These are phyloP conservation scores for Botryotinia calthae DNA, from an alignment of 2,329 filamentous ascomycete species.

Conservation along the genomic window DNA sequence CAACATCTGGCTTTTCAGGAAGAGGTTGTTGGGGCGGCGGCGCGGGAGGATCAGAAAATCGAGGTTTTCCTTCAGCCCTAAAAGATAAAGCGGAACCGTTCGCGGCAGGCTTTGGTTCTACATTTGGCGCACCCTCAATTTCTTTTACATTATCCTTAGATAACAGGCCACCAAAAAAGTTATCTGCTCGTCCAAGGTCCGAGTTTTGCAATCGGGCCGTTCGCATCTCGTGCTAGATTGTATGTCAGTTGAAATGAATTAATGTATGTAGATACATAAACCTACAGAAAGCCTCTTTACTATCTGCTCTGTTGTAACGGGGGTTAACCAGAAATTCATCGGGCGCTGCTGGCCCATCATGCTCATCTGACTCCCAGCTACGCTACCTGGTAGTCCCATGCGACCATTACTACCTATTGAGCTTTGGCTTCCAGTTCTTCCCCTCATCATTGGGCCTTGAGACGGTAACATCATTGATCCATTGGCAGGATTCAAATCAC, in stretches of 20 bases:
- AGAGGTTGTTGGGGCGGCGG: conserved; percentile 90
- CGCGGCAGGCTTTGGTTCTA: conserved; percentile 50
- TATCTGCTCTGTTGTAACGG: conserved; percentile 90
- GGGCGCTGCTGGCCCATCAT: conserved; percentile 68
- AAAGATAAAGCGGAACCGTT: conserved; percentile 47
- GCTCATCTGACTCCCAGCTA: conserved; percentile 52
- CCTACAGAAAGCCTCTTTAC: conserved; percentile 63
- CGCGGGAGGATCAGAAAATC: conserved; percentile 90
- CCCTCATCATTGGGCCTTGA: conserved; percentile 66
- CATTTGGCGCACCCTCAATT: conserved; percentile 49
- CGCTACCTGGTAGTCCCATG: conserved; percentile 52
- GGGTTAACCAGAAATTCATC: conserved; percentile 80
- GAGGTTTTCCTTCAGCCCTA: conserved; percentile 72
- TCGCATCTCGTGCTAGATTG: conserved; percentile 76
- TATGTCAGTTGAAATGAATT: conserved; percentile 29
- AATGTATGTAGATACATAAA: conserved; percentile 11
- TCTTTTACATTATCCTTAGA: conserved; percentile 67
- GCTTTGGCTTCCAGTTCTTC: conserved; percentile 66
- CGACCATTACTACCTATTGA: conserved; percentile 61
- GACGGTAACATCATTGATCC: conserved; percentile 66
- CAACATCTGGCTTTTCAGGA: conserved; percentile 84
- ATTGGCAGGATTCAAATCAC: conserved; percentile 81
- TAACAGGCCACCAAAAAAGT: conserved; percentile 75
- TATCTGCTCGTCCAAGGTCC: conserved; percentile 77
- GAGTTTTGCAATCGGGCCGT: conserved; percentile 83